phyloP scores from a whole-genome alignment of 306 rosid species.

The Castanea sativa region DNA sequence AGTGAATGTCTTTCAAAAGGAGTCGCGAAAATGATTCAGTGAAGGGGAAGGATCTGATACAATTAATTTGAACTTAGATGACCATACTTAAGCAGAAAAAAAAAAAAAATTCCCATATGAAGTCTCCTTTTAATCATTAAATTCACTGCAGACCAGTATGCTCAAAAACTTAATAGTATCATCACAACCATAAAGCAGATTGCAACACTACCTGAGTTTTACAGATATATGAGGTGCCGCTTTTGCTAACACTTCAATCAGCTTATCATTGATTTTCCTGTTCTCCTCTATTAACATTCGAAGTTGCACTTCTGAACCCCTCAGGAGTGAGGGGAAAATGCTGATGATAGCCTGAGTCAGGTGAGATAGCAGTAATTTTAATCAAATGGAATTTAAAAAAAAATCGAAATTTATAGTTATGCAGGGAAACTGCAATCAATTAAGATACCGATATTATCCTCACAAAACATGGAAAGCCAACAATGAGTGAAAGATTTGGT shows the following conservation, averaged over 20 bases:
- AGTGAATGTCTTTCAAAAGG: not conserved
- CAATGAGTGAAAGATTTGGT: not conserved
- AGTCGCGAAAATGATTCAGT: not conserved
- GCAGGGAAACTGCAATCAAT: slow-evolving; percentile 12
- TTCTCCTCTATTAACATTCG: slow-evolving; percentile 53
- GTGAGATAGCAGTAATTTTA: slow-evolving; percentile 19
- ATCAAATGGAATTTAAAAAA: slow-evolving; percentile 12
- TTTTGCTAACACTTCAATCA: slow-evolving; percentile 69
- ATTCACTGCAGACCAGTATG: not conserved
- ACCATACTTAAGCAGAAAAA: not conserved
- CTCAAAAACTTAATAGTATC: not conserved
- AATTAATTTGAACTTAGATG: not conserved
- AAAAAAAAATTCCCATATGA: not conserved
- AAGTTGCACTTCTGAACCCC: slow-evolving; percentile 65
- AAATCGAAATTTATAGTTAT: not conserved
- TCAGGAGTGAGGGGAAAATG: slow-evolving; percentile 68
- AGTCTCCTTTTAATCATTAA: not conserved
- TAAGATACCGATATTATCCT: not conserved
- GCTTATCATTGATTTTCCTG: slow-evolving; percentile 48
- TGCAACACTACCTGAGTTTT: slow-evolving; percentile 56
- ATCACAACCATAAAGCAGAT: slow-evolving; percentile 8
- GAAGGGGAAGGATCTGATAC: not conserved
- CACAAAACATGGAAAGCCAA: not conserved
- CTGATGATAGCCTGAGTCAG: slow-evolving; percentile 59
- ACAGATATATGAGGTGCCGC: slow-evolving; percentile 61